Conservation (phyloP, 345 rosid species). For the Salix purpurea region DNA sequence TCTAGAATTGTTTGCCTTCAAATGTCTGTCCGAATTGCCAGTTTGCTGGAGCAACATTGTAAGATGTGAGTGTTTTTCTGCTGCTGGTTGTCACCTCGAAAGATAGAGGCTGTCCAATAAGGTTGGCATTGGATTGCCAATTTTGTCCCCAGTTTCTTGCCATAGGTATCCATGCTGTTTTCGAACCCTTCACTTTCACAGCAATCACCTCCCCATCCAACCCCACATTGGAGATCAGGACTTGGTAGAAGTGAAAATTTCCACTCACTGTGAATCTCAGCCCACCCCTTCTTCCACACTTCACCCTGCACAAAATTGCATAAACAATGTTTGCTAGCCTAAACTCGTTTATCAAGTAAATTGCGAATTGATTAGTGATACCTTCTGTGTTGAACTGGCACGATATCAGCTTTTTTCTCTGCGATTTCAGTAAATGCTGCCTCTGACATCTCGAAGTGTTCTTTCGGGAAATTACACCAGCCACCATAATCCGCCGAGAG, state of each 20-base stretch:
- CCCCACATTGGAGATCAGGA: constrained; percentile 74
- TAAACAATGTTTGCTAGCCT: not conserved
- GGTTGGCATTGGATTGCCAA: constrained; percentile 47
- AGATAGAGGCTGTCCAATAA: constrained; percentile 76
- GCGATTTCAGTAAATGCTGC: constrained; percentile 86
- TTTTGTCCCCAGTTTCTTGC: constrained; percentile 92
- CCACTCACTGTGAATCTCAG: constrained; percentile 75
- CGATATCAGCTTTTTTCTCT: constrained; percentile 51
- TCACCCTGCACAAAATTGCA: constrained; percentile 44
- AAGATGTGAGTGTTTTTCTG: constrained; percentile 62
- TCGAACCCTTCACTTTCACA: constrained; percentile 84
- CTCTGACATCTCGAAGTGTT: constrained; percentile 88
- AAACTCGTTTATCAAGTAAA: not conserved
- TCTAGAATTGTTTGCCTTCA: constrained; percentile 73
- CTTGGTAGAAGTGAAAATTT: constrained; percentile 61
- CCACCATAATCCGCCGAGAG: constrained; percentile 82
- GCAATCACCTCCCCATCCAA: constrained; percentile 73
- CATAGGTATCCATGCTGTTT: constrained; percentile 91
- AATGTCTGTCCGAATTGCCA: constrained; percentile 86
- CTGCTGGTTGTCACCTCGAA: constrained; percentile 71
- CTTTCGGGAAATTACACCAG: constrained; percentile 88
- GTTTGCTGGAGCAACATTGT: constrained; percentile 69
- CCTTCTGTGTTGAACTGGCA: constrained; percentile 82
- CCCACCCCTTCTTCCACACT: constrained; percentile 64
- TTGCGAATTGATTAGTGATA: constrained; percentile 1